A percentile compares a stretch with the other conserved stretches of the same genome.
Evolutionary conservation across 1,284 basidiomycete genomes (phyloP).

Genomic region (Austroboletus novae-zelandiae): DNA sequence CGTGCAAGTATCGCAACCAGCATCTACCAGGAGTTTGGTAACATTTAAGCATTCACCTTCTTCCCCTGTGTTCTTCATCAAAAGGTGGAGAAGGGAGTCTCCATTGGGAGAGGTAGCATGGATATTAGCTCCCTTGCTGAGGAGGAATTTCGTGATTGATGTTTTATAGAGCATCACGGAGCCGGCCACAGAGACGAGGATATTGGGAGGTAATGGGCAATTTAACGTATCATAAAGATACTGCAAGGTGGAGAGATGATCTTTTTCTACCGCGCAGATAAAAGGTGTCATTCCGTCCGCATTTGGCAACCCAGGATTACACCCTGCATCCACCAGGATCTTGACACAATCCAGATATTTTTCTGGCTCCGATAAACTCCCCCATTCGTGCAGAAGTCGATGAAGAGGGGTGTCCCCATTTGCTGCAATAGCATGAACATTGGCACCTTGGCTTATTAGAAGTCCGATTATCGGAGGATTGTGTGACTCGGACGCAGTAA

Average conservation of each 20-base stretch:
- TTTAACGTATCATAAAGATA: neutral
- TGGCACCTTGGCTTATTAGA: neutral
- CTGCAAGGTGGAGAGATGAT: neutral
- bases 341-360: neutral
- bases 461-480: neutral
- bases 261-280: neutral
- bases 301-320: neutral
- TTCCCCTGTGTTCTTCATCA: rapidly evolving
- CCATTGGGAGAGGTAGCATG: neutral
- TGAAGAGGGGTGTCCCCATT: slow-evolving; percentile 8
- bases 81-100: slow-evolving; percentile 7
- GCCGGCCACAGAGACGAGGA: slow-evolving; percentile 1
- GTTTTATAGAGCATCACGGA: neutral
- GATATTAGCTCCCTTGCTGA: slow-evolving; percentile 3
- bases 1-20: slow-evolving; percentile 1
- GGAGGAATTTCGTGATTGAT: neutral
- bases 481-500: neutral
- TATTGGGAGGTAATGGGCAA: neutral
- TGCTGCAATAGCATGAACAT: neutral
- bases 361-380: no score
- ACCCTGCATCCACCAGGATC: slow-evolving; percentile 1
- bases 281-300: neutral
- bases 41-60: neutral
- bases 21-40: neutral
- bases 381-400: neutral